phyloP scores from a whole-genome alignment of 768 basidiomycete species.

The Kwoniella bestiolae region DNA sequence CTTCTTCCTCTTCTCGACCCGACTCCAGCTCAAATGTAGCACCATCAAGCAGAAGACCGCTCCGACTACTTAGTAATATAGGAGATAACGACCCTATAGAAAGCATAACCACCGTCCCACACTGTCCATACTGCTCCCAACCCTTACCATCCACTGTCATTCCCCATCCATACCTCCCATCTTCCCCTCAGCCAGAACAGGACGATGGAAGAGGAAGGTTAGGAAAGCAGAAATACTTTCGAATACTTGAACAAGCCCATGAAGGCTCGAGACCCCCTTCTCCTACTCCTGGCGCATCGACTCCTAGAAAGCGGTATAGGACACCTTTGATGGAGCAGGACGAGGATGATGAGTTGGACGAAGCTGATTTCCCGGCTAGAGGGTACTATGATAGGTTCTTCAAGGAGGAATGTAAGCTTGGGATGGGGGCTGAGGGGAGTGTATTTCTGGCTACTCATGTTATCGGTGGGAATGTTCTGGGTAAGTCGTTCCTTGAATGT shows the following conservation, averaged over 20 bases:
- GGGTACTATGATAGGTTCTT: conserved; percentile 95
- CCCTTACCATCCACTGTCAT: conserved; percentile 25
- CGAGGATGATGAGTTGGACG: conserved; percentile 27
- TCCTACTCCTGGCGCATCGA: conserved; percentile 16
- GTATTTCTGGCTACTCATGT: conserved; percentile 78
- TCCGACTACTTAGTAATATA: conserved; percentile 16
- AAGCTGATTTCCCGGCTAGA: conserved; percentile 63
- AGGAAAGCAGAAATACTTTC: conserved; percentile 36
- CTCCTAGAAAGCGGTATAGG: conserved; percentile 2
- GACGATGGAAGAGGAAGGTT: background rate
- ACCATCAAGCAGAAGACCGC: conserved; percentile 23
- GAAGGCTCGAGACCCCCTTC: conserved; percentile 48
- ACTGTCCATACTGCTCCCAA: conserved; percentile 52
- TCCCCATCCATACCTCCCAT: background rate
- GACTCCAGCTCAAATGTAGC: conserved; percentile 8
- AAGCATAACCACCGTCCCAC: conserved; percentile 11
- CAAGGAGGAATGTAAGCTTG: conserved; percentile 81
- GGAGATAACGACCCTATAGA: conserved; percentile 17
- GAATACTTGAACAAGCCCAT: conserved; percentile 49
- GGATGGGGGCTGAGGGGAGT: conserved; percentile 92
- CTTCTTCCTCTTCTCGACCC: background rate
- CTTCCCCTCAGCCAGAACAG: background rate
- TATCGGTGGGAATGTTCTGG: conserved; percentile 81
- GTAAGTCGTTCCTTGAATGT: too few relatives aligned
- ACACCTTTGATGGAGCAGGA: conserved; percentile 15